phyloP scores from a whole-genome alignment of 2,329 filamentous ascomycete genomes.

The Scedosporium minutisporum region DNA sequence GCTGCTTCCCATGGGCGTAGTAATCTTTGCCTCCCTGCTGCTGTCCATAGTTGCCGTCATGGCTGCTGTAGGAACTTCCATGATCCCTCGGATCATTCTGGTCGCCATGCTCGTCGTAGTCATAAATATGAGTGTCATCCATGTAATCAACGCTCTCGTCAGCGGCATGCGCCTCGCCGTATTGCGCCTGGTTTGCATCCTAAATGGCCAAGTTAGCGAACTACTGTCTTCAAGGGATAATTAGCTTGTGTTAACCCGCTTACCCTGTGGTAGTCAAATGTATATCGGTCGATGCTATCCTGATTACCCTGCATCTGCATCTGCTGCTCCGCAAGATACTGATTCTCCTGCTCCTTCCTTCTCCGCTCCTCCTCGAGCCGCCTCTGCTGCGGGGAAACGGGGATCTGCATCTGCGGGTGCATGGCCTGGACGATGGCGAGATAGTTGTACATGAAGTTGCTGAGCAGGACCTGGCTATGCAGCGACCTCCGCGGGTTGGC shows the following conservation, averaged over 20 bases:
- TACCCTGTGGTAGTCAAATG: conserved; percentile 44
- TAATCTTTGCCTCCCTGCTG: conserved; percentile 4
- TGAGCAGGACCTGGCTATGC: conserved; percentile 89
- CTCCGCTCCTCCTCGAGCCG: conserved; percentile 46
- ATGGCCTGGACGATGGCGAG: conserved; percentile 97
- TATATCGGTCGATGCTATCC: conserved; percentile 37
- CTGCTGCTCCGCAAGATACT: conserved; percentile 37
- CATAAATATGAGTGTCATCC: conserved; percentile 43
- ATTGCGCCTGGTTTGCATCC: conserved; percentile 21
- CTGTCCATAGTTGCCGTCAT: background rate
- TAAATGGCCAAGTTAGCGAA: background rate
- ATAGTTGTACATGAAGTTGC: conserved; percentile 99
- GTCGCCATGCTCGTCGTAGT: conserved; percentile 27
- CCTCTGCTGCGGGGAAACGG: conserved; percentile 69
- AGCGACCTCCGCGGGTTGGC: conserved; percentile 91
- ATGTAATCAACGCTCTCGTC: conserved; percentile 36
- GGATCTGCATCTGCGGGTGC: conserved; percentile 91
- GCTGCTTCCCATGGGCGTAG: conserved; percentile 2
- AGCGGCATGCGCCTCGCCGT: conserved; percentile 32
- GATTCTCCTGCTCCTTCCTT: conserved; percentile 36
- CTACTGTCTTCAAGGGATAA: background rate
- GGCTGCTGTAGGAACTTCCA: background rate
- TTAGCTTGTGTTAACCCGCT: conserved; percentile 12
- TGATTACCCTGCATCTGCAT: conserved; percentile 27
- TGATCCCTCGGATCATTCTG: conserved; percentile 4